Percentiles rank a stretch among this genome's conserved stretches.
These are phyloP conservation scores for Cladosporium sp. DNA, from an alignment of 2,329 filamentous ascomycete genomes.

Conservation along the genomic window DNA sequence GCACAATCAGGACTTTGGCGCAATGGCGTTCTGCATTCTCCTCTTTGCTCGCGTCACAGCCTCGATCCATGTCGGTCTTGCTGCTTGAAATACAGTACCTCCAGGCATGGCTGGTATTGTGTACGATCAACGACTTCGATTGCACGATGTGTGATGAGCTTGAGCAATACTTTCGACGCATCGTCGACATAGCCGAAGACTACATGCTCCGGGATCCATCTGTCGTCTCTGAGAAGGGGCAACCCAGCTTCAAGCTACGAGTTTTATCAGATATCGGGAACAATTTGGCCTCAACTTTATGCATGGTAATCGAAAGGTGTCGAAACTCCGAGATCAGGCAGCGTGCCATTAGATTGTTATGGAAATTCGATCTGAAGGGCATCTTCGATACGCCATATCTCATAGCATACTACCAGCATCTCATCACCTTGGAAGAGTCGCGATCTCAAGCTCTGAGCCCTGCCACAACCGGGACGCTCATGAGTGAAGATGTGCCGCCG, in stretches of 20 bases:
- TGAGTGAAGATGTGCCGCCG: neutral
- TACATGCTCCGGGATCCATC: neutral
- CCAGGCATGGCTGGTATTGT: slow-evolving; percentile 6
- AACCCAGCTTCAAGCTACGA: neutral
- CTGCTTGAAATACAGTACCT: slow-evolving; percentile 13
- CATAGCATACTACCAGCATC: slow-evolving; percentile 6
- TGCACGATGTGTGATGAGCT: neutral
- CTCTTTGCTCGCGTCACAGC: neutral
- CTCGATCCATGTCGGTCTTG: neutral
- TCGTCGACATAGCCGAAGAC: neutral
- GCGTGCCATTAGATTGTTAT: slow-evolving; percentile 7
- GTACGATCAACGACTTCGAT: neutral
- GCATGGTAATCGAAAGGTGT: slow-evolving; percentile 10
- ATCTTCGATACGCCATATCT: slow-evolving; percentile 15
- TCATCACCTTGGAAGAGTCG: slow-evolving; percentile 11
- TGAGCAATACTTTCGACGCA: neutral
- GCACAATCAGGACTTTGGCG: neutral
- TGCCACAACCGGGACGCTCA: neutral
- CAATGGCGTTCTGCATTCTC: slow-evolving; percentile 7
- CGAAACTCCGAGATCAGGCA: slow-evolving; percentile 12
- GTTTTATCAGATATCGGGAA: slow-evolving; percentile 1
- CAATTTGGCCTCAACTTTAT: slow-evolving; percentile 2
- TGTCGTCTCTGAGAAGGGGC: neutral
- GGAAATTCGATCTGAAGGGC: slow-evolving; percentile 6
- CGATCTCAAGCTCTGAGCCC: neutral